Conservation (phyloP, 1,284 basidiomycete species). For the Trichosporon coremiiforme region DNA sequence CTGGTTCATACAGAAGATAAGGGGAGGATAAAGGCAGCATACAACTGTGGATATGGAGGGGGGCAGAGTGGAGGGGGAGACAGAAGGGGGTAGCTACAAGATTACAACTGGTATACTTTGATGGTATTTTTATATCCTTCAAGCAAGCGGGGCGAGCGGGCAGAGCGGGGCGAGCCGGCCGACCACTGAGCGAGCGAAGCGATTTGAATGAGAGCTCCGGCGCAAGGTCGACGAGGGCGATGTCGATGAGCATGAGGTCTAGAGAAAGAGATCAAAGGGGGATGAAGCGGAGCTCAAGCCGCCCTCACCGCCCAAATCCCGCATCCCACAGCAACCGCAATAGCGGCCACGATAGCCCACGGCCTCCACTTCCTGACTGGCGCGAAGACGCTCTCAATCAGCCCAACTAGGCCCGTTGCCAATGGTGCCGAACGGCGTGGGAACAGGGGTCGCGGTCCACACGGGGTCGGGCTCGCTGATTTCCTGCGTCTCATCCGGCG, state of each 20-base stretch:
- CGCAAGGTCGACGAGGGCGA: no score
- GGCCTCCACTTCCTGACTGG: constrained; percentile 17
- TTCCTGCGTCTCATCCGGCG: constrained; percentile 15
- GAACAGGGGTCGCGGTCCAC: no score
- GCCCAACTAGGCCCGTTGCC: constrained; percentile 23
- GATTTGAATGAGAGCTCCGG: no score
- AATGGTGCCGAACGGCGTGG: constrained; percentile 15
- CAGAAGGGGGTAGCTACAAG: background rate
- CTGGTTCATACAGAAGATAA: no score
- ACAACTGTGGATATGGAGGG: background rate
- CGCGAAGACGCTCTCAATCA: constrained; percentile 26
- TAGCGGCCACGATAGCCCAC: constrained; percentile 27
- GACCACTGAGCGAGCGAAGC: no score
- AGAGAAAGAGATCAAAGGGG: no score
- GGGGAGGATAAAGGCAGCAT: background rate
- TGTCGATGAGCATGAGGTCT: no score
- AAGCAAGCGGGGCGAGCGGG: no score
- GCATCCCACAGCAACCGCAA: constrained; percentile 33
- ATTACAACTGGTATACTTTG: background rate
- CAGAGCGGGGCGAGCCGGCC: no score
- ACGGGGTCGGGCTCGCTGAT: no score
- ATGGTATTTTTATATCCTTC: background rate
- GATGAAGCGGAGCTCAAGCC: background rate
- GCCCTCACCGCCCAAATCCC: constrained; percentile 28
- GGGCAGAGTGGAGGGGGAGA: background rate